Evolutionary conservation across 345 rosid genomes (phyloP).

Genomic region (Odontarrhena argentea): DNA sequence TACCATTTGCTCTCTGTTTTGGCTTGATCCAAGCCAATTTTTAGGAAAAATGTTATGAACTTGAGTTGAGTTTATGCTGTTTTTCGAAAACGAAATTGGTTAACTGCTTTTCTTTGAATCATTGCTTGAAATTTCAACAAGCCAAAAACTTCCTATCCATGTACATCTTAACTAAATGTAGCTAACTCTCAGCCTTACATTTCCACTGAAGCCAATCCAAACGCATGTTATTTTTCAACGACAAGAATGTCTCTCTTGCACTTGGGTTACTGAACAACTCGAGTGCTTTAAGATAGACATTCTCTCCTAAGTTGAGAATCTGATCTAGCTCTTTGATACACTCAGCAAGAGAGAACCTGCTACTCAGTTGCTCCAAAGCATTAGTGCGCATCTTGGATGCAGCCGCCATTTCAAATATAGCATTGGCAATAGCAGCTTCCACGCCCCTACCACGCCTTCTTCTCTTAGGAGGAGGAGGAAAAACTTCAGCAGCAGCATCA

Average conservation of each 20-base stretch:
- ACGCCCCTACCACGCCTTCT: constrained; percentile 53
- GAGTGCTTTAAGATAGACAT: constrained; percentile 54
- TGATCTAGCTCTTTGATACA: constrained; percentile 55
- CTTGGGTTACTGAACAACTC: constrained; percentile 49
- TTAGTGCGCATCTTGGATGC: constrained; percentile 53
- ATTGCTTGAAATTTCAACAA: constrained; percentile 2
- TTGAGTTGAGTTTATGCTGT: constrained; percentile 34
- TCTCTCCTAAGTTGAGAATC: constrained; percentile 44
- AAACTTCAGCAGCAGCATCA: constrained; percentile 42
- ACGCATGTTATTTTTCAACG: constrained; percentile 49
- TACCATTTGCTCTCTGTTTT: constrained; percentile 16
- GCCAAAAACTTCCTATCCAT: background rate
- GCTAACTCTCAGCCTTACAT: constrained; percentile 33
- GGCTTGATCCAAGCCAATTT: constrained; percentile 15
- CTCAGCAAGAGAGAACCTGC: constrained; percentile 48
- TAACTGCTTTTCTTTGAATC: constrained; percentile 10
- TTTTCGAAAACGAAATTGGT: constrained; percentile 21
- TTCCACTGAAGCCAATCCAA: constrained; percentile 54
- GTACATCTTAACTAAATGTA: constrained; percentile 13
- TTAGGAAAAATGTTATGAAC: constrained; percentile 30
- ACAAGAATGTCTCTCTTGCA: constrained; percentile 61
- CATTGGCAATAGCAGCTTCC: constrained; percentile 61
- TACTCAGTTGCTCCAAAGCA: constrained; percentile 39
- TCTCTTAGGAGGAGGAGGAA: constrained; percentile 42
- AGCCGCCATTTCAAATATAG: constrained; percentile 58